Conservation (phyloP, 352 stramenopile genomes). For the Globisporangium barbulae region DNA sequence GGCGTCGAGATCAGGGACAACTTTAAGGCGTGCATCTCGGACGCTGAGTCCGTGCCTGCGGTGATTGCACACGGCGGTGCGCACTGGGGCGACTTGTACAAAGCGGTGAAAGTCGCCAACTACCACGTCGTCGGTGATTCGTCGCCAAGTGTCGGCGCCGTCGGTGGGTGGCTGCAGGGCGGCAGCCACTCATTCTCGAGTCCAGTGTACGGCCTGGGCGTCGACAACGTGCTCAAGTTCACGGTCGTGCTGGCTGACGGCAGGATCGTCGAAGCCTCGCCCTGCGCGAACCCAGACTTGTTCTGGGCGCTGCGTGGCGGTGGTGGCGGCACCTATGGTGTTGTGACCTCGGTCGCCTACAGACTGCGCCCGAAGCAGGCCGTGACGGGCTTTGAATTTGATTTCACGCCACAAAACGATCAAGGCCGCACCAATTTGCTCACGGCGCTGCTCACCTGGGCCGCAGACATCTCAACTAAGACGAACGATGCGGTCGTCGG, state of each 20-base stretch:
- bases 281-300: slow-evolving; percentile 4
- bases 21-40: neutral
- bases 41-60: neutral
- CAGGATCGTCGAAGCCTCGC: neutral
- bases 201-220: slow-evolving; percentile 3
- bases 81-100: slow-evolving; percentile 10
- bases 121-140: slow-evolving; percentile 8
- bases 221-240: slow-evolving; percentile 13
- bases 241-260: neutral
- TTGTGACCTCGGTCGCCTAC: slow-evolving; percentile 5
- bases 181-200: slow-evolving; percentile 9
- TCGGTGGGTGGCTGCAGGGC: slow-evolving; percentile 7
- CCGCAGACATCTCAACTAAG: neutral
- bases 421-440: neutral
- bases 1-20: neutral
- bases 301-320: slow-evolving; percentile 12
- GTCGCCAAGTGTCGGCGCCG: neutral
- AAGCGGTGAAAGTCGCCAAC: neutral
- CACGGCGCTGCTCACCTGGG: slow-evolving; percentile 1
- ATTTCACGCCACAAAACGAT: neutral
- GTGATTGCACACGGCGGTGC: neutral
- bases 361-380: neutral
- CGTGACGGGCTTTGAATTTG: neutral
- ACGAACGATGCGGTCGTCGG: slow-evolving; percentile 1
- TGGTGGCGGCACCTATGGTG: slow-evolving; percentile 2